Conservation (phyloP, 805 yeast genomes). For the Groenewaldozyma tartarivorans region DNA sequence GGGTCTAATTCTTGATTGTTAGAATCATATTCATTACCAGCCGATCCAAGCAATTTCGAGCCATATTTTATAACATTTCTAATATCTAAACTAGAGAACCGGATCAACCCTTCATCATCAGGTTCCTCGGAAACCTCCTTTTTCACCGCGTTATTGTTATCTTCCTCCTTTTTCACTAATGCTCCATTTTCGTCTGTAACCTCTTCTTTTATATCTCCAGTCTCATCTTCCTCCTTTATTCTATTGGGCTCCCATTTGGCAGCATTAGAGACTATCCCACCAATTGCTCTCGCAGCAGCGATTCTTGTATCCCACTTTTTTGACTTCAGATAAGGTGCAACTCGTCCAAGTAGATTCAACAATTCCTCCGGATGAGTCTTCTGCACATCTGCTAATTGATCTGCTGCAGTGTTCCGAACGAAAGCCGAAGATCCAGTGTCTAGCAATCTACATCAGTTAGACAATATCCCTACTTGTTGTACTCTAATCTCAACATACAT, state of each 20-base stretch:
- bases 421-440: constrained; percentile 94
- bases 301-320: constrained; percentile 93
- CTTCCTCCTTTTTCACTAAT: constrained; percentile 20
- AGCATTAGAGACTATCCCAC: constrained; percentile 78
- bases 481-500: too few species aligned
- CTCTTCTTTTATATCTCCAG: constrained; percentile 15
- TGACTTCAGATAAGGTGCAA: constrained; percentile 77
- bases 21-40: constrained; percentile 38
- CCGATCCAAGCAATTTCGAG: constrained; percentile 51
- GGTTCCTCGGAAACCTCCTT: constrained; percentile 24
- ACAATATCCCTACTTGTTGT: too few species aligned
- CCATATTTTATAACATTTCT: constrained; percentile 30
- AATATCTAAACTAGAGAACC: constrained; percentile 30
- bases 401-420: constrained; percentile 93
- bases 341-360: constrained; percentile 71
- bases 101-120: constrained; percentile 18
- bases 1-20: constrained; percentile 29
- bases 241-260: constrained; percentile 78
- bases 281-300: constrained; percentile 90
- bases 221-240: constrained; percentile 12
- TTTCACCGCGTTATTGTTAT: constrained; percentile 16
- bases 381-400: constrained; percentile 89
- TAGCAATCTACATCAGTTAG: constrained; percentile 29
- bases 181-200: constrained; percentile 21
- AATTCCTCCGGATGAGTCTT: constrained; percentile 92